Evolutionary conservation across 2,329 filamentous ascomycete species (phyloP), one percentile per base, ranked within the genome.

Genomic region (Diaporthe caulivora): DNA sequence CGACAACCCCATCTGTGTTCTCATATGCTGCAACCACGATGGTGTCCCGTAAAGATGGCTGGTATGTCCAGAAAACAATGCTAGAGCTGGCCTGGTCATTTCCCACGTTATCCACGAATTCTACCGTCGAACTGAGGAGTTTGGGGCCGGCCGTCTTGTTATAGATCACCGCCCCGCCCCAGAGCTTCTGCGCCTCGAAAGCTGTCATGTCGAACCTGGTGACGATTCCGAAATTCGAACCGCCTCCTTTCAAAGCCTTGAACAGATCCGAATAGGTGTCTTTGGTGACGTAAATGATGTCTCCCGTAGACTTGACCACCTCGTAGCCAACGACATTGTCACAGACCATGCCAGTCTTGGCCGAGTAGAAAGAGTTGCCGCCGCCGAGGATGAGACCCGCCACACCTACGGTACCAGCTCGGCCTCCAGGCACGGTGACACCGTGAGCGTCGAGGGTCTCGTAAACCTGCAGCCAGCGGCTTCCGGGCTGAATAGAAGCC

Each of bases 211-310:
- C 17, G n/a, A 70, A 70, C 24, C 51, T 54, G 6, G 51, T 70
- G 34, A 70, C 67, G 8, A 70, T 70, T 13, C 67, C 67, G 18
- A 70, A 70, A 21, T 70, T 70, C 26, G 47, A 54, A 8, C 47
- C 51, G 13, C 67, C 67, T 9, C 67, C 67, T 24, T 70, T 70
- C 11, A 70, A 18, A 2, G 51, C 67, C 47, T 57, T 44, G 49
- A 70, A 70, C 29, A 70, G 34, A 34, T 70, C 67, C n/a, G 58
- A 24, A 47, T 31, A 31, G 1, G 58, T 49, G 9, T 47, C 26
- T 1, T 31, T 64, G 1, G 40, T 47, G 58, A 64, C 58, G 18
- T 64, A 64, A 29, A 64, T 31, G 7, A 64, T 31, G 2, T 64
- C 58, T 2, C 58, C 58, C 0, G 58, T 64, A 13, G 13, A 44